A percentile compares a stretch with the other conserved stretches of the same genome.
Evolutionary conservation across 2,329 filamentous ascomycete genomes (phyloP).

Genomic region (Xylaria sp.): DNA sequence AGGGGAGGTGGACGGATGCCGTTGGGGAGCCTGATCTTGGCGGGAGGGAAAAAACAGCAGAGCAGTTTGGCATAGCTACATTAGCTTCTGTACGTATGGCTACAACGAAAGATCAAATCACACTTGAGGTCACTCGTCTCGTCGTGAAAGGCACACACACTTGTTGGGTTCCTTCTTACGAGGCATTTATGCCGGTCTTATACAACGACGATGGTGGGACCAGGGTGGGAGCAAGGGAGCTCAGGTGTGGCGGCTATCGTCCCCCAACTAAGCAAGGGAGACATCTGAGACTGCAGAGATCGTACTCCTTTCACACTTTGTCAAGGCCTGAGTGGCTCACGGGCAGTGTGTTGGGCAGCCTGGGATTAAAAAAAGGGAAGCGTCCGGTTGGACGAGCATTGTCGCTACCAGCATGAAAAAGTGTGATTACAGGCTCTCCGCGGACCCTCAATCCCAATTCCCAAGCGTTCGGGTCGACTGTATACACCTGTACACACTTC

Average conservation of each 20-base stretch:
- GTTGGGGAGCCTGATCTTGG: slow-evolving; percentile 29
- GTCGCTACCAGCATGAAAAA: slow-evolving; percentile 13
- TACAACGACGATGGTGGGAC: slow-evolving; percentile 5
- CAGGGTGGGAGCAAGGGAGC: slow-evolving; percentile 1
- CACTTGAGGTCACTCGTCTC: not conserved
- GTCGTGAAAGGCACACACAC: not conserved
- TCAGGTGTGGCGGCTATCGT: slow-evolving; percentile 20
- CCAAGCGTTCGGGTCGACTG: slow-evolving; percentile 31
- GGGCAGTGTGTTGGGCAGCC: slow-evolving; percentile 20
- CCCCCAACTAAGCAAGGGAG: slow-evolving; percentile 27
- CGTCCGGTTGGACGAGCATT: slow-evolving; percentile 28
- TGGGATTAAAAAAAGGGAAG: slow-evolving; percentile 15
- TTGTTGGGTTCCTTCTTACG: not conserved
- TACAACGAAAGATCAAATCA: not conserved
- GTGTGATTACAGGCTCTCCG: slow-evolving; percentile 22
- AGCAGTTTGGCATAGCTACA: not conserved
- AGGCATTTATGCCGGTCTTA: slow-evolving; percentile 5
- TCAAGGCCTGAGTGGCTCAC: slow-evolving; percentile 5
- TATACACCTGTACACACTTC: slow-evolving; percentile 26
- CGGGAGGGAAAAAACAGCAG: not conserved
- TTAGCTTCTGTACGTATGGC: not conserved
- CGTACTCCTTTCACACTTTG: slow-evolving; percentile 17
- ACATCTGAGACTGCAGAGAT: slow-evolving; percentile 27
- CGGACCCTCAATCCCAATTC: slow-evolving; percentile 26
- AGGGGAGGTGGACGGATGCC: slow-evolving; percentile 22